Evolutionary conservation across 2,329 filamentous ascomycete genomes (phyloP), one percentile per base, ranked within the genome.

Genomic region (Cladosporium sp.): DNA sequence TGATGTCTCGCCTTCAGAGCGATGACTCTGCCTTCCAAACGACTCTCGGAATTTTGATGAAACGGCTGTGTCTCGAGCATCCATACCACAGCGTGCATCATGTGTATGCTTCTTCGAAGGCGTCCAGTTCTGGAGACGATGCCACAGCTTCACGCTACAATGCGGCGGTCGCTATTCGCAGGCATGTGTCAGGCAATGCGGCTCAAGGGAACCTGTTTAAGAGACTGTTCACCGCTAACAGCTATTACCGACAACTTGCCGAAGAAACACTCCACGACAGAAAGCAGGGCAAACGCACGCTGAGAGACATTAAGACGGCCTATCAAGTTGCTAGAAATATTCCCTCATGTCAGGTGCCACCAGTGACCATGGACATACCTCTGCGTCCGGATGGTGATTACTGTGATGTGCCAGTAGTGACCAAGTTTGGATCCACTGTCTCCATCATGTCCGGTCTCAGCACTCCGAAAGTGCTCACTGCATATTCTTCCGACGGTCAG

Each of bases 1-100:
- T 99, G 32, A 93, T 92, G 5, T 99, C 95, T n/a, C 86, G 94
- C 7, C 77, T 99, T 5, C 85, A 96, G 60, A 84, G 89, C 60
- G 82, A 86, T 32, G 74, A 80, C 1, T 82, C 80, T 15, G 70
- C 78, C 0, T 99, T 99, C 68, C 94, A 99, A 67, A 80, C 78
- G 39, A 79, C 93, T 1, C 78, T 99, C 1, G 83, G 85, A 52
- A 78, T 80, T 1, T 77, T 99, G 17, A 86, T 97, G 3, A 84
- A 86, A 67, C 86, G 86, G 8, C 96, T 99, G 56, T 97, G 93
- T 68, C 80, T 83, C 10, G 91, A 99, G 58, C 94, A 99, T 73
- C 95, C 94, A 0, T 96, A 92, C 71, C 95, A 99, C 70, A 91
- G 91, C 49, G 93, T 97, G 86, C 96, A 99, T 70, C 92, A 97